Evolutionary conservation across 495 filamentous ascomycete genomes (phyloP).

Genomic region (Lophium mytilinum): DNA sequence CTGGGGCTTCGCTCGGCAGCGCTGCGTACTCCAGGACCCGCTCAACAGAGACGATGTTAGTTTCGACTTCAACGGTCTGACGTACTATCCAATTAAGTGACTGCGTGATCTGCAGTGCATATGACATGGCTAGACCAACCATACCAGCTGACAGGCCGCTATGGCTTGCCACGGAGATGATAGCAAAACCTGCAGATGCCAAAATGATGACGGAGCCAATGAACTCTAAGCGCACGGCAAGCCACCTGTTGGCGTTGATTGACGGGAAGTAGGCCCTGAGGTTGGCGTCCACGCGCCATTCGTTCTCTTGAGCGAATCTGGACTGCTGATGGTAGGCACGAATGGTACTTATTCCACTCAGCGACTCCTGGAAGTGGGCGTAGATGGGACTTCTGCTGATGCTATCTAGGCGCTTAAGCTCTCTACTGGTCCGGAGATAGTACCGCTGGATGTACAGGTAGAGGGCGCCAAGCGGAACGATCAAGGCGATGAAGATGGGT

Average conservation of each 20-base stretch:
- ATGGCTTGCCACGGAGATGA: constrained; percentile 69
- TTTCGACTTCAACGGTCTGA: constrained; percentile 98
- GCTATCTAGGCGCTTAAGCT: constrained; percentile 93
- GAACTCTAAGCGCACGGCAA: constrained; percentile 92
- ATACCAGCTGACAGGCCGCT: constrained; percentile 61
- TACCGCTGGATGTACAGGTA: constrained; percentile 96
- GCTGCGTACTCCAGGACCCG: constrained; percentile 92
- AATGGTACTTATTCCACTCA: constrained; percentile 94
- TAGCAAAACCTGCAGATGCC: constrained; percentile 71
- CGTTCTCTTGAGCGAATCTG: constrained; percentile 85
- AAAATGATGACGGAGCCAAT: constrained; percentile 94
- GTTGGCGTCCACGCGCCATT: constrained; percentile 97
- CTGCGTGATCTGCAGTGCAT: constrained; percentile 92
- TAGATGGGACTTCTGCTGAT: constrained; percentile 92
- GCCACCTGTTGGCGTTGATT: constrained; percentile 92
- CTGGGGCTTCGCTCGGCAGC: constrained; percentile 89
- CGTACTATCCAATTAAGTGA: constrained; percentile 99
- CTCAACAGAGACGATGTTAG: constrained; percentile 98
- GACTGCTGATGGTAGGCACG: constrained; percentile 86
- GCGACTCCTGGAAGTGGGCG: constrained; percentile 96
- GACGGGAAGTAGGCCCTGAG: constrained; percentile 93
- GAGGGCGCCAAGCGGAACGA: constrained; percentile 69
- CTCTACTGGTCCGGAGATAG: constrained; percentile 91
- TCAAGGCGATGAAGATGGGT: constrained; percentile 70
- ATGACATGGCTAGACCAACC: constrained; percentile 94